Evolutionary conservation across 768 basidiomycete genomes (phyloP), one percentile per base, ranked within the genome.

Genomic region (Suillus brevipes): DNA sequence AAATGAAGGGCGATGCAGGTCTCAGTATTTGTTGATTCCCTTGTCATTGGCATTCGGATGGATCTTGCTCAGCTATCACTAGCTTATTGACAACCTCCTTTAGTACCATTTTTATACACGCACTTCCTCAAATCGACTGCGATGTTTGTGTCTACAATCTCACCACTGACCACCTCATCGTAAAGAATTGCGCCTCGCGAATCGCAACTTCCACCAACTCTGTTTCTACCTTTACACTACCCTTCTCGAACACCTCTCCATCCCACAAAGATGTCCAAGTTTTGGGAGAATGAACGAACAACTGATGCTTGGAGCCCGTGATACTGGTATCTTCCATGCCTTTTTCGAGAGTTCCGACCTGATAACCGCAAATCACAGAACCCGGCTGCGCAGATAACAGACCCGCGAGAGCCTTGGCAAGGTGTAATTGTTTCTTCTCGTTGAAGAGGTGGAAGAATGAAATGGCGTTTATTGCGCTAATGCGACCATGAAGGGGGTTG

Each of bases 401-500:
- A 0, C 73, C 70, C 0, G 70, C 78, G 1, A 77, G 42, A 3
- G 68, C 69, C 43, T 55, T 67, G 16, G 77, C 78, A n/a, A 78
- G 56, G 9, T 65, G 50, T 8, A 64, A 38, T 37, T 79, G 77
- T 36, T 74, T 69, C 8, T 66, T 69, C 60, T 77, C 71, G 0
- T 68, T 64, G 62, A 79, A 78, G 0, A 76, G 45, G 72, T 77
- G 75, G 68, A 89, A 86, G n/a, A 47, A n/a, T n/a, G n/a, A n/a
- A 4, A 80, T 79, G 0, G 81, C 81, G 62, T 84, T 80, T 43
- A 88, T 83, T 6, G 78, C 47, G 13, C 84, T 78, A 57, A 86
- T 75, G 38, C 77, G 83, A 0, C 84, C 83, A 47, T 72, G 80
- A 4, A 87, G 76, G 0, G 82, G 80, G 20, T 74, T 84, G 38